Evolutionary conservation across 345 rosid species (phyloP).

Genomic region (Lepidium africanum): DNA sequence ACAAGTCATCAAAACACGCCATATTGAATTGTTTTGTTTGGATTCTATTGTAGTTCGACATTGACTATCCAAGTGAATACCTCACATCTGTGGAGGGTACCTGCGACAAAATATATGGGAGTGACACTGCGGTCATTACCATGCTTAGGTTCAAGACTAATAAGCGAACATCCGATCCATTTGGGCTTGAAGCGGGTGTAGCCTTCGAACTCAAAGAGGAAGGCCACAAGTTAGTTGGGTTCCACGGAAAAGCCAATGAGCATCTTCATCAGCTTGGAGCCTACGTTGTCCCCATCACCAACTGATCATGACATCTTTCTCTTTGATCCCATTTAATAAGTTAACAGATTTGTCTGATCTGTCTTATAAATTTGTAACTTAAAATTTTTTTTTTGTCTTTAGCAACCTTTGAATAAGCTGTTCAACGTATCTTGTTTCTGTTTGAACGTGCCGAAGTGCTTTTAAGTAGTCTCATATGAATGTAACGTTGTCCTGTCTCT

Average conservation of each 20-base stretch:
- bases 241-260: conserved; percentile 18
- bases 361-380: not conserved
- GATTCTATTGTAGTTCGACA: not conserved
- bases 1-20: too few relatives aligned
- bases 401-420: not conserved
- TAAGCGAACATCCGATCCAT: conserved; percentile 7
- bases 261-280: conserved; percentile 11
- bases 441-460: not conserved
- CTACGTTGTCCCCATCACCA: conserved; percentile 9
- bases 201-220: not conserved
- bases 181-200: conserved; percentile 8
- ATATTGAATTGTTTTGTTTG: not conserved
- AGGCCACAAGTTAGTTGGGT: conserved; percentile 21
- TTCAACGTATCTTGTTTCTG: not conserved
- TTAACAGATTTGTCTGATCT: not conserved
- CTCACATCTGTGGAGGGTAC: conserved; percentile 6
- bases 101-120: not conserved
- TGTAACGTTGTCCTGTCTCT: not conserved
- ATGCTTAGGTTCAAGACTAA: conserved; percentile 10
- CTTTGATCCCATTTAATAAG: not conserved
- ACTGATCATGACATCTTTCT: not conserved
- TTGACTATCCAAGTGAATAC: conserved; percentile 22
- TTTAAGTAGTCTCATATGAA: not conserved
- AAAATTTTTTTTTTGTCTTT: not conserved
- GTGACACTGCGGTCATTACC: not conserved